Base-by-base conservation (phyloP, 2,329 filamentous ascomycete genomes). In the Aureobasidium pullulans region DNA sequence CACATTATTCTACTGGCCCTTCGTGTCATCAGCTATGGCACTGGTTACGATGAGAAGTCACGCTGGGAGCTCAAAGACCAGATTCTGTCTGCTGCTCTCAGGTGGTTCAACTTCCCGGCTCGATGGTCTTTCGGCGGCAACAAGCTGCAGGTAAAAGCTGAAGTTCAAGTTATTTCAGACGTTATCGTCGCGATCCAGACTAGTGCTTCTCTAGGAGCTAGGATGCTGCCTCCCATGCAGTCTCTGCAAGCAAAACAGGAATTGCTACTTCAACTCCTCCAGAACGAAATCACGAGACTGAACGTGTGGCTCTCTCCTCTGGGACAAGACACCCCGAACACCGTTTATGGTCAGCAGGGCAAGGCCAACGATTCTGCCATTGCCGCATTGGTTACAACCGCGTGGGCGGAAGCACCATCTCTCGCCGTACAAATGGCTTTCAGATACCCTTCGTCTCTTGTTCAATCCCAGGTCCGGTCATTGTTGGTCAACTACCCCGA, bases 71-170 rank as follows among this genome's bases (percentile, higher is more conserved):
- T 97, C 39, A 96, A 96, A 71, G 92, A 97, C 68, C 85, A 90
- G 64, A 86, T 96, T 54, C 73, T 99, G 39, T 92, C 90, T 6
- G 91, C 90, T 32, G 92, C 85, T 13, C 77, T 99, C 34, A 85
- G 82, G 62, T 99, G 95, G 95, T 99, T 99, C 73, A 84, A 81
- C 40, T 83, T 86, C 64, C 78, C 89, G 13, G 56, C n/a, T 63
- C 80, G 79, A 65, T 99, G 94, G 93, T 96, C 94, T 0, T 97
- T 94, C 73, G 94, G 94, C 60, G 94, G 93, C 67, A 99, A 96
- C 70, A 83, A 89, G 50, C 76, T 99, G 15, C 94, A 99, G 70
- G 79, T 97, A 54, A 97, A 96, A 76, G 93, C 95, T 0, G 94
- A 99, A 73, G 84, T 90, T 36, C 87, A 88, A 64, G 77, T 96